These are phyloP conservation scores for Termitomyces sp. DNA, from an alignment of 768 basidiomycete species.

Conservation along the genomic window DNA sequence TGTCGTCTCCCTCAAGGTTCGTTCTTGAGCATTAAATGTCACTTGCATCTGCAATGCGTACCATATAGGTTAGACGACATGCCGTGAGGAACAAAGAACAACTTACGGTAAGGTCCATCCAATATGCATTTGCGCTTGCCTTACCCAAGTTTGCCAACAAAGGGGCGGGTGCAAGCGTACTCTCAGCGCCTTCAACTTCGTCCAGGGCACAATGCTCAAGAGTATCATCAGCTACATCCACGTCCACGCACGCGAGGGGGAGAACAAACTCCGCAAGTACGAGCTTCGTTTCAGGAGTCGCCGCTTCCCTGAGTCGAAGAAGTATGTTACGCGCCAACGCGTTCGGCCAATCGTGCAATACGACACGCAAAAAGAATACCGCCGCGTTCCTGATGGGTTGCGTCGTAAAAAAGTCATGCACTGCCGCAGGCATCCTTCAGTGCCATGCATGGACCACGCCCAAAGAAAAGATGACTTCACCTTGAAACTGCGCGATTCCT, in stretches of 20 bases:
- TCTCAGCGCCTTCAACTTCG: constrained; percentile 49
- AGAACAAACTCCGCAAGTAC: constrained; percentile 72
- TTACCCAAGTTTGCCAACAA: constrained; percentile 74
- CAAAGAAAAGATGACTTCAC: constrained; percentile 19
- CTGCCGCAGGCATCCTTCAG: constrained; percentile 24
- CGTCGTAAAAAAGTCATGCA: constrained; percentile 73
- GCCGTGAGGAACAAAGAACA: neutral
- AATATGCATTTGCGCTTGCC: constrained; percentile 67
- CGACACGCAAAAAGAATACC: constrained; percentile 67
- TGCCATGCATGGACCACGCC: neutral
- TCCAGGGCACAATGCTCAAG: constrained; percentile 24
- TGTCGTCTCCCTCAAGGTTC: constrained; percentile 62
- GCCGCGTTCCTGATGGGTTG: constrained; percentile 54
- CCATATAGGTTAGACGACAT: neutral
- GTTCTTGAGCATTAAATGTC: constrained; percentile 66
- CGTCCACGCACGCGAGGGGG: constrained; percentile 66
- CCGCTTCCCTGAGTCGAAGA: constrained; percentile 40
- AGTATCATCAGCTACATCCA: constrained; percentile 21
- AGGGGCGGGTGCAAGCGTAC: constrained; percentile 52
- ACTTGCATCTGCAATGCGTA: constrained; percentile 56
- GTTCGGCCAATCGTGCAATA: constrained; percentile 81
- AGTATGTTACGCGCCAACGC: constrained; percentile 45
- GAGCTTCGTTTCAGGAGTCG: constrained; percentile 51
- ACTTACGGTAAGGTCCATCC: constrained; percentile 65
- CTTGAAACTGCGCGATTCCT: constrained; percentile 52